These are phyloP conservation scores for Rhazya stricta DNA, from an alignment of 257 asterid species.

Conservation along the genomic window DNA sequence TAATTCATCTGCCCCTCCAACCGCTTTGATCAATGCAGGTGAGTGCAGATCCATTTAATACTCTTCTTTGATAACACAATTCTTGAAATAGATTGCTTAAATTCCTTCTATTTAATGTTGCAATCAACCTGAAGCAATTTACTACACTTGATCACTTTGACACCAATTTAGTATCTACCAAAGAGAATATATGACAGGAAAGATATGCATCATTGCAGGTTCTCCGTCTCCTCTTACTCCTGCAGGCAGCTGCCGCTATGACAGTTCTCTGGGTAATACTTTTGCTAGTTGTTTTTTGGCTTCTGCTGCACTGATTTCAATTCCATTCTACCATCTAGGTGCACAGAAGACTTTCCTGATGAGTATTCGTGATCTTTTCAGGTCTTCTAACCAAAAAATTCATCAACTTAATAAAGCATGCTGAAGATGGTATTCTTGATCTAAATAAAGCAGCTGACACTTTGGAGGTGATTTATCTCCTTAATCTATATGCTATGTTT, in stretches of 20 bases:
- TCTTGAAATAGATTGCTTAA: background rate
- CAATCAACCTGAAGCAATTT: background rate
- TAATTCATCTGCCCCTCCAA: slow-evolving; percentile 52
- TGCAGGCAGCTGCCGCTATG: slow-evolving; percentile 90
- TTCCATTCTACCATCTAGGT: background rate
- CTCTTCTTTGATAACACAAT: background rate
- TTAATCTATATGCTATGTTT: background rate
- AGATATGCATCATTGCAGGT: slow-evolving; percentile 43
- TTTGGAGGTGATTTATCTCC: slow-evolving; percentile 37
- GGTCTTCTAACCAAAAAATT: slow-evolving; percentile 49
- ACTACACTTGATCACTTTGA: background rate
- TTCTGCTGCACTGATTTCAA: background rate
- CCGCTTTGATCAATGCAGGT: slow-evolving; percentile 64
- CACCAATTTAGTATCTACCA: background rate
- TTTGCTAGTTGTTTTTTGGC: background rate
- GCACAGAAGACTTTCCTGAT: background rate
- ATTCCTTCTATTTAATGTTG: background rate
- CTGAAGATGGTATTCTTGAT: slow-evolving; percentile 85
- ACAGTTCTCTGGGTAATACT: slow-evolving; percentile 73
- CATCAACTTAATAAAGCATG: slow-evolving; percentile 44
- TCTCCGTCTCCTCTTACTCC: slow-evolving; percentile 85
- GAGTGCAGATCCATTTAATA: slow-evolving; percentile 18
- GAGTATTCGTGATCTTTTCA: slow-evolving; percentile 17
- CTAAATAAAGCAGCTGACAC: slow-evolving; percentile 87
- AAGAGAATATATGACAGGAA: slow-evolving; percentile 5